Evolutionary conservation across 768 basidiomycete genomes (phyloP).

Genomic region (Leucocoprinus sp.): DNA sequence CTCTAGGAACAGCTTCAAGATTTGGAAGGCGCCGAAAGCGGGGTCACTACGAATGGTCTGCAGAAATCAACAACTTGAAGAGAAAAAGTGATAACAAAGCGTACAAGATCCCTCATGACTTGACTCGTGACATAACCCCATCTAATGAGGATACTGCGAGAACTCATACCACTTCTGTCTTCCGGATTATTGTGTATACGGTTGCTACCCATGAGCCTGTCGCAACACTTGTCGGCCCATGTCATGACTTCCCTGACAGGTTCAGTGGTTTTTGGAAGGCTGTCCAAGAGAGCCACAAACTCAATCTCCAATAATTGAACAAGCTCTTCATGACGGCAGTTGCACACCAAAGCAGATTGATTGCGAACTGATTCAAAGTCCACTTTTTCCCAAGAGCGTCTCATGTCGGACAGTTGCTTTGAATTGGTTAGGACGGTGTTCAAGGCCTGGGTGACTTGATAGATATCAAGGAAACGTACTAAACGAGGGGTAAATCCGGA

Average conservation of each 20-base stretch:
- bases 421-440: conserved; percentile 83
- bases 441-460: conserved; percentile 84
- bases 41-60: conserved; percentile 91
- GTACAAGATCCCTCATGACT: conserved; percentile 84
- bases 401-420: conserved; percentile 81
- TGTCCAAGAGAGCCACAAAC: conserved; percentile 70
- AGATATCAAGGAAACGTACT: conserved; percentile 91
- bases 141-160: conserved; percentile 78
- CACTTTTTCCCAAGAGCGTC: conserved; percentile 78
- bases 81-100: conserved; percentile 19
- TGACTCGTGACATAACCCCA: conserved; percentile 93
- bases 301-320: conserved; percentile 81
- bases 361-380: conserved; percentile 90
- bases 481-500: conserved; percentile 13
- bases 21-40: conserved; percentile 88
- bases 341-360: conserved; percentile 88
- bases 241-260: conserved; percentile 83
- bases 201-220: conserved; percentile 67
- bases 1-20: conserved; percentile 87
- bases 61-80: conserved; percentile 7
- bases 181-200: conserved; percentile 50
- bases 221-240: conserved; percentile 89
- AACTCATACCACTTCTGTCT: conserved; percentile 76
- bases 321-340: conserved; percentile 85
- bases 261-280: conserved; percentile 61